These are phyloP conservation scores for Thamnidium elegans DNA, from an alignment of 192 early-diverging fungal genomes.

Conservation along the genomic window DNA sequence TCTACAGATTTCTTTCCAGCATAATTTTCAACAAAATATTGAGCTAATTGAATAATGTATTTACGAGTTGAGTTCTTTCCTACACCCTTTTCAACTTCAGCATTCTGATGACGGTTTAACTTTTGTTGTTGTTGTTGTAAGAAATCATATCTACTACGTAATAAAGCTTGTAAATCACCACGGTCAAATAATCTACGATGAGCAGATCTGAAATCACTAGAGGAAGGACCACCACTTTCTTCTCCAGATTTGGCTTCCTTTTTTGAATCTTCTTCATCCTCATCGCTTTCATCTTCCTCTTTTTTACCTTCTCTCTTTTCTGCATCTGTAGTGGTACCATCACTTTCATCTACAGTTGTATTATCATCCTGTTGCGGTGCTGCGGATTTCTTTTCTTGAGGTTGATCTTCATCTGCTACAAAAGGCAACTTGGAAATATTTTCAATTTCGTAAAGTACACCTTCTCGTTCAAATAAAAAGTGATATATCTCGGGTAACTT, in stretches of 20 bases:
- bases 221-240: background rate
- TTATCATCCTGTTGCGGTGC: background rate
- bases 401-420: conserved; percentile 2
- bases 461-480: conserved; percentile 69
- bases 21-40: conserved; percentile 16
- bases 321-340: background rate
- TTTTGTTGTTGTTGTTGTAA: background rate
- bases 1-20: background rate
- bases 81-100: conserved; percentile 34
- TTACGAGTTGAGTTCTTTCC: conserved; percentile 40
- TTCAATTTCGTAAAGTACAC: conserved; percentile 61
- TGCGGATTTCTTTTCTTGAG: background rate
- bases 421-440: conserved; percentile 14
- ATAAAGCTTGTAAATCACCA: conserved; percentile 3
- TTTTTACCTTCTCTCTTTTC: background rate
- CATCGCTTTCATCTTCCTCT: conserved; percentile 7
- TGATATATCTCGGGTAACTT: conserved; percentile 59
- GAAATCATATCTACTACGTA: conserved; percentile 8
- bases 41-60: conserved; percentile 40
- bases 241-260: background rate
- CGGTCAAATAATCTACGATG: conserved; percentile 15
- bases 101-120: too few species aligned
- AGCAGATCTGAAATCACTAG: background rate
- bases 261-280: background rate
- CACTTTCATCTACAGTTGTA: background rate